Percentiles rank a stretch among this genome's conserved stretches.
Conservation (phyloP, 2,329 filamentous ascomycete species). For the Alternaria arborescens region DNA sequence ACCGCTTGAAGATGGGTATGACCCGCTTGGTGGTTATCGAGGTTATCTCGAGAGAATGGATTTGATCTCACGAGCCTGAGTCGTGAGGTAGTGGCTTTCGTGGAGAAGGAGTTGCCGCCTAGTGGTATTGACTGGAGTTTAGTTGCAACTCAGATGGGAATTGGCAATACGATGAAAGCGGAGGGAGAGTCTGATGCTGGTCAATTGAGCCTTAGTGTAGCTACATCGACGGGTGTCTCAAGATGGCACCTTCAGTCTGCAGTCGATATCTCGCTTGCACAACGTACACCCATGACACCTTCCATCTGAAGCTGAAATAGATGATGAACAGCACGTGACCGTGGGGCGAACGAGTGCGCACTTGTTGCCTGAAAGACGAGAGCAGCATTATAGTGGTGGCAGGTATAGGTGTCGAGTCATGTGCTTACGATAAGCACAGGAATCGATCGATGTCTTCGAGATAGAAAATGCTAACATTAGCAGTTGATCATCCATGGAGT, state of each 20-base stretch:
- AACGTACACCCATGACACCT: background rate
- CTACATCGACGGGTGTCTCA: background rate
- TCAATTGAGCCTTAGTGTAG: background rate
- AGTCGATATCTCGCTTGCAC: background rate
- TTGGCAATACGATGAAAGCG: background rate
- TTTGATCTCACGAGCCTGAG: background rate
- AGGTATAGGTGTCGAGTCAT: conserved; percentile 2
- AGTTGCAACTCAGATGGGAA: background rate
- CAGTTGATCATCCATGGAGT: background rate
- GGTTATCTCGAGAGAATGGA: background rate
- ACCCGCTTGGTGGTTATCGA: background rate
- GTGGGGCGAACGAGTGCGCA: background rate
- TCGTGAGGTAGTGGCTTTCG: background rate
- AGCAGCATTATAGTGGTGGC: background rate
- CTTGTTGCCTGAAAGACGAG: background rate
- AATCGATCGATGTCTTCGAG: background rate
- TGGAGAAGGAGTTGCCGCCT: background rate
- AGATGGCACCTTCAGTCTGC: background rate
- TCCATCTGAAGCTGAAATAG: background rate
- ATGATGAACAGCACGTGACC: background rate
- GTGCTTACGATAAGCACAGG: background rate
- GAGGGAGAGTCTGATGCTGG: background rate
- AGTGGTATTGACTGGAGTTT: background rate
- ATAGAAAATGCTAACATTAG: background rate
- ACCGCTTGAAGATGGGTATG: background rate